Base-by-base conservation (phyloP, 176 grass and related monocot genomes). In the Leersia perrieri region DNA sequence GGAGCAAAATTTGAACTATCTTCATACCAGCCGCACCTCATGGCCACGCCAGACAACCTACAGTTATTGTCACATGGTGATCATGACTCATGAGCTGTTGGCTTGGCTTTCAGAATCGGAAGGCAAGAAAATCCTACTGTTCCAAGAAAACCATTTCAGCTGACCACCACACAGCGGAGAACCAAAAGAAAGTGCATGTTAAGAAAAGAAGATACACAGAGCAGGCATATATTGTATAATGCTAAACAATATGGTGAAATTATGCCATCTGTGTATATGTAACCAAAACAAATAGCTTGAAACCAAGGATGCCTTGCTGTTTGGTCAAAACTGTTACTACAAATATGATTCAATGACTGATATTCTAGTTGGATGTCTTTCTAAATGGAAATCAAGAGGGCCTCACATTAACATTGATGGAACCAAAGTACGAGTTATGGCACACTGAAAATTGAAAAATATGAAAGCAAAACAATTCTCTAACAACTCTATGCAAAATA, bases 401-500 rank as follows among this genome's bases (percentile, higher is more conserved):
- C 39, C 39, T 30, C 26, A 39, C 33, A 33, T 32, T 55, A 25
- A 64, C 40, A 72, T 39, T 72, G 16, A 53, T 22, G 15, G 26
- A 55, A 72, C 16, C 5, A 72, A 66, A 77, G 22, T 47, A 58
- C 35, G 55, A 73, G 23, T 18, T 2, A 9, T 70, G 34, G 23
- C 44, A 72, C 30, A 47, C 39, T 23, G 14, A 53, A n/a, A n/a
- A n/a, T n/a, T 38, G 35, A 38, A 75, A 72, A 76, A 76, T 29
- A 35, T 20, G 9, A 60, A 29, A 63, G 3, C 7, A 23, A 57
- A 72, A 77, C 8, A 5, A 39, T 75, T 28, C 33, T 65, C 60
- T 73, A 62, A 66, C 33, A 86, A 78, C 30, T 86, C 68, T 22
- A 61, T 58, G 73, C 40, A 70, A 69, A 45, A 67, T 34, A 72